Conservation (phyloP, 306 rosid genomes). For the Lathyrus tuberosus region DNA sequence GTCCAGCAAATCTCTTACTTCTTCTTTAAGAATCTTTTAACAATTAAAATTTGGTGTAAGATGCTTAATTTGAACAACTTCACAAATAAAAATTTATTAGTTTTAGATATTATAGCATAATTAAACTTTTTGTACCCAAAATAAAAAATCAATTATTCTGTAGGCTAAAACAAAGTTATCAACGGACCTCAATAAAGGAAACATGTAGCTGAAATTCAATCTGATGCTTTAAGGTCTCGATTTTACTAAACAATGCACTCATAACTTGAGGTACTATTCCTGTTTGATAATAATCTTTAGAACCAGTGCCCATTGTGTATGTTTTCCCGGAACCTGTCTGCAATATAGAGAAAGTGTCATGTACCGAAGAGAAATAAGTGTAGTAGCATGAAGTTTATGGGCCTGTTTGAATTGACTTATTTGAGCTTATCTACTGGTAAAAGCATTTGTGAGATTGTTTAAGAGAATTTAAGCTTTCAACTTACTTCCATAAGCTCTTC, state of each 20-base stretch:
- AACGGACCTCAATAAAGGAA: slow-evolving; percentile 91
- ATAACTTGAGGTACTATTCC: slow-evolving; percentile 95
- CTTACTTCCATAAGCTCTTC: no score
- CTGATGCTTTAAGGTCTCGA: slow-evolving; percentile 78
- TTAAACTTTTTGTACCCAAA: background rate
- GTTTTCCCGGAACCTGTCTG: slow-evolving; percentile 99
- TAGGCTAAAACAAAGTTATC: slow-evolving; percentile 17
- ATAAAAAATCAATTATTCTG: no score
- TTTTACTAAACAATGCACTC: slow-evolving; percentile 77
- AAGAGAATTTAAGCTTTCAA: no score
- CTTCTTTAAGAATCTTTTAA: slow-evolving; percentile 89
- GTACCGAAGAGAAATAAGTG: slow-evolving; percentile 28
- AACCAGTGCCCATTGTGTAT: slow-evolving; percentile 97
- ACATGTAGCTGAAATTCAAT: slow-evolving; percentile 90
- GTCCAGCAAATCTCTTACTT: slow-evolving; percentile 92
- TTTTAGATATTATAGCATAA: slow-evolving; percentile 29
- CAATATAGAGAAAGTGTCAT: slow-evolving; percentile 52
- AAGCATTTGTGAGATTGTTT: background rate
- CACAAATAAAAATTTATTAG: slow-evolving; percentile 9
- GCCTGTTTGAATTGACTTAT: background rate
- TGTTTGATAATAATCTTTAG: slow-evolving; percentile 70
- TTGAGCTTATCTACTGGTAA: background rate
- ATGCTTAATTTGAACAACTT: slow-evolving; percentile 36
- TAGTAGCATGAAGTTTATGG: slow-evolving; percentile 25
- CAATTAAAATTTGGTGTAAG: slow-evolving; percentile 48